Evolutionary conservation across 495 filamentous ascomycete species (phyloP).

Genomic region (Talaromyces stipitatus): DNA sequence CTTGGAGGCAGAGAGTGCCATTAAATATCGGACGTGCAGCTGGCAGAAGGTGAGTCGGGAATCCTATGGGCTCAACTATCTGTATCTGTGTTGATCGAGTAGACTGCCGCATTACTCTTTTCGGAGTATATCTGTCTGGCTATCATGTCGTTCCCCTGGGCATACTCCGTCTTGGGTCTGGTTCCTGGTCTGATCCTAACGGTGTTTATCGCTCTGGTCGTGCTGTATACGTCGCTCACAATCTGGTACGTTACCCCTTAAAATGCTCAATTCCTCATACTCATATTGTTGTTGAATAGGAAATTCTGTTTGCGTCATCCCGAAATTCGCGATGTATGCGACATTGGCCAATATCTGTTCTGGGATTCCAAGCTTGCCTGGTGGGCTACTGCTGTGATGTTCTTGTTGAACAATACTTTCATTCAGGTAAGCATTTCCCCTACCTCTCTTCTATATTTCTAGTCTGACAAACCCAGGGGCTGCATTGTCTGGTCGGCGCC

Average conservation of each 20-base stretch:
- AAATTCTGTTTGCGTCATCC: slow-evolving; percentile 81
- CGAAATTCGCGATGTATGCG: slow-evolving; percentile 81
- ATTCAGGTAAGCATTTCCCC: slow-evolving; percentile 46
- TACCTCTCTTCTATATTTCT: background rate
- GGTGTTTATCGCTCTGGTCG: slow-evolving; percentile 60
- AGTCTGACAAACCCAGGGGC: slow-evolving; percentile 37
- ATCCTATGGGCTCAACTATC: background rate
- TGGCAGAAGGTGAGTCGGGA: slow-evolving; percentile 66
- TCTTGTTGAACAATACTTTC: slow-evolving; percentile 85
- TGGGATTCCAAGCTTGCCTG: slow-evolving; percentile 71
- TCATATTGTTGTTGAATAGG: slow-evolving; percentile 33
- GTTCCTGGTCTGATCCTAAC: slow-evolving; percentile 84
- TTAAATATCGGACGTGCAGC: slow-evolving; percentile 84
- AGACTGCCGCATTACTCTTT: slow-evolving; percentile 82
- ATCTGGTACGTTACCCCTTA: slow-evolving; percentile 49
- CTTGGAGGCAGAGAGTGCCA: slow-evolving; percentile 66
- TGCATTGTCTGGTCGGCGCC: slow-evolving; percentile 72
- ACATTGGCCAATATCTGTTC: slow-evolving; percentile 84
- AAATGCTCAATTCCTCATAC: background rate
- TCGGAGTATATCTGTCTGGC: slow-evolving; percentile 90
- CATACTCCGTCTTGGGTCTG: slow-evolving; percentile 76
- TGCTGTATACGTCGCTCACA: slow-evolving; percentile 79
- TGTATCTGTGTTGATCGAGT: background rate
- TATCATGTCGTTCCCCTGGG: slow-evolving; percentile 91
- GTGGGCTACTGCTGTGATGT: slow-evolving; percentile 82